These are phyloP conservation scores for Linum tenue DNA, from an alignment of 345 rosid species.

Conservation along the genomic window DNA sequence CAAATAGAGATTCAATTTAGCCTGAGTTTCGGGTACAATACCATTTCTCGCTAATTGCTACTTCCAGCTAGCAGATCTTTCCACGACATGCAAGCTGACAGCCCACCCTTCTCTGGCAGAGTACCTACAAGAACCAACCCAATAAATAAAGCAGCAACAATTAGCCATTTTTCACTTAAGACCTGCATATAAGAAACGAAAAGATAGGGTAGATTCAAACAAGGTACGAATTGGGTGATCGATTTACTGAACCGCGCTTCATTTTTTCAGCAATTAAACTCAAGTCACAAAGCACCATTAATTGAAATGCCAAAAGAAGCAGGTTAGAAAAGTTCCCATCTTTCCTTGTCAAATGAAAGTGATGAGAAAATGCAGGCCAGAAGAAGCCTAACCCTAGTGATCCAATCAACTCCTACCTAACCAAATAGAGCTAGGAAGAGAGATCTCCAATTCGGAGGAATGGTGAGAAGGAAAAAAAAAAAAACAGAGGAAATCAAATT, in stretches of 20 bases:
- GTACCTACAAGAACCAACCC: not conserved
- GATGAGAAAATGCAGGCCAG: not conserved
- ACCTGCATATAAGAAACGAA: not conserved
- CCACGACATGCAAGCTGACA: not conserved
- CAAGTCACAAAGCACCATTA: too few species aligned
- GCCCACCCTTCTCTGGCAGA: not conserved
- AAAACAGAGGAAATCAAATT: too few species aligned
- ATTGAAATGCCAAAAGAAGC: not conserved
- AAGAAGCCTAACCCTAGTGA: not conserved
- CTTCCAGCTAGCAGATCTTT: not conserved
- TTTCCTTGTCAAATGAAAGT: not conserved
- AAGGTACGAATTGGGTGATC: not conserved
- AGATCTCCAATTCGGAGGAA: not conserved
- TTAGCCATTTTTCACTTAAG: not conserved
- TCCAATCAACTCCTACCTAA: not conserved
- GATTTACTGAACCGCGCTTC: not conserved
- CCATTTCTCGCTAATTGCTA: not conserved
- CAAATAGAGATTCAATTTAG: not conserved
- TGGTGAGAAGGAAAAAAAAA: too few species aligned
- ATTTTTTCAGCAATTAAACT: not conserved
- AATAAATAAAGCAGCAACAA: too few species aligned
- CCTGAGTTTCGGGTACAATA: not conserved
- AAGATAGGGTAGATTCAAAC: not conserved
- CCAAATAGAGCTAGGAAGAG: not conserved
- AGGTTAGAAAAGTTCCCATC: not conserved